Evolutionary conservation across 2,329 filamentous ascomycete species (phyloP), one percentile per base, ranked within the genome.

Genomic region (Pseudogymnoascus sp.): DNA sequence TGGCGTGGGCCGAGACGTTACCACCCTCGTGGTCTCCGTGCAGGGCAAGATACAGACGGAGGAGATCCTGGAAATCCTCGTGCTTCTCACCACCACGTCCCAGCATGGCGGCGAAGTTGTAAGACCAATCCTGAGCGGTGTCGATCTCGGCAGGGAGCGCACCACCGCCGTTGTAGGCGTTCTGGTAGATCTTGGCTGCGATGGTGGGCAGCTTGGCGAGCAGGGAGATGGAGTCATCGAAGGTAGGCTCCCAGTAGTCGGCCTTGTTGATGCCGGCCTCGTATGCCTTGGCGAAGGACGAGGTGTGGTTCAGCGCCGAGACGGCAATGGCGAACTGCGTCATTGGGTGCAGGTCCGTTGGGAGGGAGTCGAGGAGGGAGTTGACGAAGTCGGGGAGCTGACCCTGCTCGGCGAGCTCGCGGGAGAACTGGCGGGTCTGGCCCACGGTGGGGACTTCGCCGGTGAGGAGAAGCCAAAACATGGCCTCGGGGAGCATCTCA

Each of bases 391-490:
- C 79, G 23, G 95, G 95, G 61, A 99, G 85, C 70, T 85, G 80
- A 21, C 90, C 89, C 79, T 97, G 88, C 75, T 93, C 88, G 61
- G 95, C 95, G 23, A 97, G 82, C 76, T 97, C 88, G 64, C 88
- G 85, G 56, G 91, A 96, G 71, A 99, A 87, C 50, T 79, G 81
- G 71, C 93, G 90, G 67, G 95, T 86, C 77, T 99, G 95, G 66
- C 80, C 80, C 21, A 87, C 88, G 1, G 89, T 90, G 23, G 95
- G 95, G 21, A 97, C 90, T 77, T 96, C 84, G 65, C 95, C 95
- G 9, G 95, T 99, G 70, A 99, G 82, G 60, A 99, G 86, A 44
- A 97, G 86, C 95, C 95, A 99, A 83, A 99, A 99, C 95, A 99
- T 99, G 77, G 93, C 88, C 78, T 99, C 95, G 59, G 95, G 95